A percentile compares a stretch with the other conserved stretches of the same genome.
phyloP scores from a whole-genome alignment of 768 basidiomycete genomes.

The Trametes cubensis region DNA sequence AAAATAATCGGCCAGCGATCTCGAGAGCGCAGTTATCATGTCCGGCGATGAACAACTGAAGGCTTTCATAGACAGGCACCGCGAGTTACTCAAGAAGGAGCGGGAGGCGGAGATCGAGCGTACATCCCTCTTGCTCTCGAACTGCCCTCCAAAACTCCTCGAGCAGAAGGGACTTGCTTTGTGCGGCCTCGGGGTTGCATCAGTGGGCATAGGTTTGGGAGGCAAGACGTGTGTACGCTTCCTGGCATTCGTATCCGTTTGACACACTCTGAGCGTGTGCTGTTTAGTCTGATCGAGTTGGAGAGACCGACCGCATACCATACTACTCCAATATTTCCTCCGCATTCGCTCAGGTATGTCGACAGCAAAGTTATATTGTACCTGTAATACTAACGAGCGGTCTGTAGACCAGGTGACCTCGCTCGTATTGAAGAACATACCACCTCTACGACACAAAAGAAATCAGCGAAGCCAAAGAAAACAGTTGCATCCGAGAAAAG shows the following conservation, averaged over 20 bases:
- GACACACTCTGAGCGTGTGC: conserved; percentile 27
- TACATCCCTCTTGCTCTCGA: conserved; percentile 75
- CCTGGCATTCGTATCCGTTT: not conserved
- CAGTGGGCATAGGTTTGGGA: conserved; percentile 83
- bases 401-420: conserved; percentile 78
- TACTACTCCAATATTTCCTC: conserved; percentile 68
- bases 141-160: conserved; percentile 81
- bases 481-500: conserved; percentile 36
- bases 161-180: conserved; percentile 87
- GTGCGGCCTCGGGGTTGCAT: conserved; percentile 67
- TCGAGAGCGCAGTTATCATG: conserved; percentile 1
- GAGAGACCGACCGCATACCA: conserved; percentile 84
- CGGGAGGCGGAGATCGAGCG: conserved; percentile 84
- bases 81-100: conserved; percentile 67
- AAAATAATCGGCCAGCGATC: not conserved
- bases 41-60: conserved; percentile 40
- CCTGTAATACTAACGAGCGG: no score
- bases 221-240: conserved; percentile 75
- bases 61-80: conserved; percentile 70
- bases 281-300: conserved; percentile 80
- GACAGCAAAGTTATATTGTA: no score
- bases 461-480: conserved; percentile 51
- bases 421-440: conserved; percentile 81
- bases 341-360: conserved; percentile 78
- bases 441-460: conserved; percentile 41